Evolutionary conservation across 2,329 filamentous ascomycete species (phyloP).

Genomic region (Westerdykella aurantiaca): DNA sequence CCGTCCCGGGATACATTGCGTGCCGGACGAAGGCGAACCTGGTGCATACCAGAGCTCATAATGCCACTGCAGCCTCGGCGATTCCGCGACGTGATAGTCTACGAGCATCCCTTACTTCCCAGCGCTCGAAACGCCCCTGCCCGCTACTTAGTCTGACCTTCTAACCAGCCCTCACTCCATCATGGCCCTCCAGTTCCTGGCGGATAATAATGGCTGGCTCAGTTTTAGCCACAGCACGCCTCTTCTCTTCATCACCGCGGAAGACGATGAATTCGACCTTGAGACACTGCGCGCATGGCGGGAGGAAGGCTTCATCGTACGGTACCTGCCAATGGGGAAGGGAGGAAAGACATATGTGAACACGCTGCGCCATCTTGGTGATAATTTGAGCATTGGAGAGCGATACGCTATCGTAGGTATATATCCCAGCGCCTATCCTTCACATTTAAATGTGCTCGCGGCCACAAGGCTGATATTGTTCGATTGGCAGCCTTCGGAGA

Average conservation of each 20-base stretch:
- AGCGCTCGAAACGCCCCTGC: not conserved
- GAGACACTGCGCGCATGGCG: slow-evolving; percentile 51
- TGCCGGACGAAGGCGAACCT: not conserved
- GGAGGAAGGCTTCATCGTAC: slow-evolving; percentile 56
- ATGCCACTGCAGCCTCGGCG: not conserved
- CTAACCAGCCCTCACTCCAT: slow-evolving; percentile 1
- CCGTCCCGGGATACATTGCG: no score
- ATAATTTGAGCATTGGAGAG: slow-evolving; percentile 53
- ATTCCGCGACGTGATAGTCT: not conserved
- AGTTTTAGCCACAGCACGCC: slow-evolving; percentile 40
- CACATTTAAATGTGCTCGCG: not conserved
- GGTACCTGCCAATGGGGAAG: slow-evolving; percentile 51
- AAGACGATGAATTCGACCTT: slow-evolving; percentile 52
- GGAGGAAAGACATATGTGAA: slow-evolving; percentile 45
- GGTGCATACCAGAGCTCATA: not conserved
- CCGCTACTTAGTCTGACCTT: not conserved
- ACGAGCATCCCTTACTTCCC: not conserved
- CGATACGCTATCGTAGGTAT: slow-evolving; percentile 59
- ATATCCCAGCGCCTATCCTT: slow-evolving; percentile 11
- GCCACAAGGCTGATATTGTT: not conserved
- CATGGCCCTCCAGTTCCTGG: slow-evolving; percentile 35
- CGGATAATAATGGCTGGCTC: slow-evolving; percentile 35
- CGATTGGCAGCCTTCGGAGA: slow-evolving; percentile 52
- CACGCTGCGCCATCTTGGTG: slow-evolving; percentile 47
- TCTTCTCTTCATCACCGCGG: slow-evolving; percentile 47